Conservation (phyloP, 768 basidiomycete genomes). For the Boletus vermiculosoides region DNA sequence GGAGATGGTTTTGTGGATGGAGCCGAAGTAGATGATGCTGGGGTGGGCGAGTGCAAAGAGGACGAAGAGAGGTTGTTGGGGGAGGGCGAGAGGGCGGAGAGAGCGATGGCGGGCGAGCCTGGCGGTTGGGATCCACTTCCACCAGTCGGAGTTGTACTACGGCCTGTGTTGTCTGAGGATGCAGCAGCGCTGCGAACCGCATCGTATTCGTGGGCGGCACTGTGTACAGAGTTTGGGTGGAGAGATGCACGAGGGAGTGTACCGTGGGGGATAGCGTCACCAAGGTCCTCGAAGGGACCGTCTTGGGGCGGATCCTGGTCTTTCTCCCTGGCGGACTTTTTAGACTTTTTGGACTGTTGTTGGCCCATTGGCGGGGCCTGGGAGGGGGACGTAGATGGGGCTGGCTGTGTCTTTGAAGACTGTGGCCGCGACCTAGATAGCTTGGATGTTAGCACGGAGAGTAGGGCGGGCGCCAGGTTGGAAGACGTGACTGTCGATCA, state of each 20-base stretch:
- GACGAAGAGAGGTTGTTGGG: constrained; percentile 40
- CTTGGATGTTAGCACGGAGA: constrained; percentile 72
- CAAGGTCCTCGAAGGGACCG: constrained; percentile 40
- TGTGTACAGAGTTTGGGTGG: constrained; percentile 40
- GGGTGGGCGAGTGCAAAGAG: constrained; percentile 34
- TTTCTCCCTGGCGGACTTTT: constrained; percentile 69
- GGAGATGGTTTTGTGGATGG: constrained; percentile 41
- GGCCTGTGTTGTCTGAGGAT: constrained; percentile 33
- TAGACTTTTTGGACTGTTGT: constrained; percentile 79
- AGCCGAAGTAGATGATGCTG: constrained; percentile 11
- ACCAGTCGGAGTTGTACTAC: constrained; percentile 38
- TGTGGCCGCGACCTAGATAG: constrained; percentile 68
- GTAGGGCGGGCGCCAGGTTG: constrained; percentile 81
- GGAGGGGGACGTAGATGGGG: constrained; percentile 38
- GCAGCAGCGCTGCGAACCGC: constrained; percentile 34
- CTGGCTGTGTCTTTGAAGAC: constrained; percentile 69
- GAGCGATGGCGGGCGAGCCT: constrained; percentile 30
- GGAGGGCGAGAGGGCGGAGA: constrained; percentile 39
- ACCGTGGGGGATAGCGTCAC: constrained; percentile 37
- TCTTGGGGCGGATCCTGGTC: constrained; percentile 52
- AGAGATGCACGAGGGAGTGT: constrained; percentile 47
- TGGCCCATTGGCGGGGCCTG: constrained; percentile 69
- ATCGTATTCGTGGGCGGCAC: constrained; percentile 36
- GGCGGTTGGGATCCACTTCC: constrained; percentile 38
- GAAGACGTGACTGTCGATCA: constrained; percentile 30